These are phyloP conservation scores for Pseudonectria buxi DNA, from an alignment of 2,329 filamentous ascomycete genomes.

Conservation along the genomic window DNA sequence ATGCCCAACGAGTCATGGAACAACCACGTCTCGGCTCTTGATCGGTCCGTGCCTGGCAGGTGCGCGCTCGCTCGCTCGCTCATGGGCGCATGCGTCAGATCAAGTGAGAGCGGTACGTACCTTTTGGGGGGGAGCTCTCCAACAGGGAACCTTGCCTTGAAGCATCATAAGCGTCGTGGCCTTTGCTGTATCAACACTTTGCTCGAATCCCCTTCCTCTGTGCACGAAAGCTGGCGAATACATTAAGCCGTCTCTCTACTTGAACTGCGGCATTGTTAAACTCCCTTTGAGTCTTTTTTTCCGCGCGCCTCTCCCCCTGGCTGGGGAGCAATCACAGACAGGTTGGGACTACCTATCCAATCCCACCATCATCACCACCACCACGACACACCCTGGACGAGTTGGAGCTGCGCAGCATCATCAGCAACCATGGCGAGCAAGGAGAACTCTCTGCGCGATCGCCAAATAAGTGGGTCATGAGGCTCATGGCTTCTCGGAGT, in stretches of 20 bases:
- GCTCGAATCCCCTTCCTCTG: too few species aligned
- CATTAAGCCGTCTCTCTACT: neutral
- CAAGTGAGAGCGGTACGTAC: too few species aligned
- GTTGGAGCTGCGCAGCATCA: constrained; percentile 17
- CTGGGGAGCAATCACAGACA: constrained; percentile 3
- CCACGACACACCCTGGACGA: too few species aligned
- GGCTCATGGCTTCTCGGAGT: constrained; percentile 2
- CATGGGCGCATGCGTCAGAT: too few species aligned
- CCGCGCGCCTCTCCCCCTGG: neutral
- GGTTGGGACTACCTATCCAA: constrained; percentile 10
- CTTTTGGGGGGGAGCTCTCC: constrained; percentile 12
- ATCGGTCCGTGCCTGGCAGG: too few species aligned
- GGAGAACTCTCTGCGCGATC: constrained; percentile 42
- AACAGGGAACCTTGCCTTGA: constrained; percentile 4
- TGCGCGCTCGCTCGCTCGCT: too few species aligned
- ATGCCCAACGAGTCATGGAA: too few species aligned
- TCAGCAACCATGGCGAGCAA: constrained; percentile 38
- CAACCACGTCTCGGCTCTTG: too few species aligned
- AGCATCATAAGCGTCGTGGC: constrained; percentile 19
- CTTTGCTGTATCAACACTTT: constrained; percentile 4
- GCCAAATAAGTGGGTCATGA: constrained; percentile 37
- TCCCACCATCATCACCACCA: constrained; percentile 15
- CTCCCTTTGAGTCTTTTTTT: constrained; percentile 1
- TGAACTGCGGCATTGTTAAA: neutral
- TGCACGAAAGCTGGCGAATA: neutral